Base-by-base conservation (phyloP, 192 early-diverging fungal genomes). In the Entomortierella parvispora region DNA sequence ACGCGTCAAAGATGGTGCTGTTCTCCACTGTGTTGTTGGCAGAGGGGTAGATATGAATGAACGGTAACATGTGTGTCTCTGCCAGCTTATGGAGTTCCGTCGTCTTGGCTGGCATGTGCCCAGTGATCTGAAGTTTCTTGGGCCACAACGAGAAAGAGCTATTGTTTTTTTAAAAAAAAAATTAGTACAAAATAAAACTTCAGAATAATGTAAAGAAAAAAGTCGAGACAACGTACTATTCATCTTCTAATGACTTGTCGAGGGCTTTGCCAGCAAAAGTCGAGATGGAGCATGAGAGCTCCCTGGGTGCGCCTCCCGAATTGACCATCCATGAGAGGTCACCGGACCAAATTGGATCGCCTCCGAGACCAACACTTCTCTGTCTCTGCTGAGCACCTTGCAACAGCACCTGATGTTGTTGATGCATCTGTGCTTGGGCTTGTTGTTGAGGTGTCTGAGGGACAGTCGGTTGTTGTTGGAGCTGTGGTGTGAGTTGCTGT, bases 71-170 rank as follows among this genome's bases (percentile, higher is more conserved):
- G 46, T 76, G 71, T 1, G 58, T 43, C 46, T 76, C 63, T 0
- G 71, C 71, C 25, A 76, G 37, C 29, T 61, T 76, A 32, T 76
- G 71, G 8, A 76, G 53, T 37, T 76, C 71, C 0, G 71, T 66
- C 2, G 48, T 76, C 59, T 76, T 76, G 25, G 71, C 71, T 0
- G 71, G 71, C 71, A 76, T 76, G 22, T 76, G 58, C 7, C 71
- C 46, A 4, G 64, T 45, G 18, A 76, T 67, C 2, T 52, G 12
- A 4, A 76, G 58, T 20, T 58, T 65, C 58, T 67, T 76, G 23
- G 72, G 72, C 72, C 72, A 76, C 5, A 51, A 28, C 14, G 72
- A 67, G 44, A 76, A 67, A 0, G 58, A 67, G 43, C 71, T 76
- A 37, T n/a, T n/a, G n/a, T n/a, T n/a, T n/a, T n/a, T n/a, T n/a